Percentiles rank a stretch among this genome's conserved stretches.
These are phyloP conservation scores for Backusella australiensis DNA, from an alignment of 192 early-diverging fungal genomes.

Conservation along the genomic window DNA sequence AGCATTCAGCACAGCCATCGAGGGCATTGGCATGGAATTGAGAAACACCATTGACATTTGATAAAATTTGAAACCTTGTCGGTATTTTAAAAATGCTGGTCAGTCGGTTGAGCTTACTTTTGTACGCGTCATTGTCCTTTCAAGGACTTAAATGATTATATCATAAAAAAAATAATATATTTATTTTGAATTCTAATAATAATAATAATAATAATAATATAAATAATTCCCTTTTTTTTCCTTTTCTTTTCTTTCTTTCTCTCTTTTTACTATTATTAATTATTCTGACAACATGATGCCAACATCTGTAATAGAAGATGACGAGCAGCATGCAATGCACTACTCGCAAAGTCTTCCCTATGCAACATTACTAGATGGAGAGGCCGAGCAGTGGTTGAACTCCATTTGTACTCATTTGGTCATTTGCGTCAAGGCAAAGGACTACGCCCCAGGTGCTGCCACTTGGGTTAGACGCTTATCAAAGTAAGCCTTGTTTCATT, in stretches of 20 bases:
- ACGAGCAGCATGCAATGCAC: slow-evolving; percentile 30
- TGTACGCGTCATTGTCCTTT: not conserved
- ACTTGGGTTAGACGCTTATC: slow-evolving; percentile 59
- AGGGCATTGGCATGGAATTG: slow-evolving; percentile 45
- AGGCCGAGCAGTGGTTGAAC: slow-evolving; percentile 42
- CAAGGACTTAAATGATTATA: not conserved
- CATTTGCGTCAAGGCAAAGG: slow-evolving; percentile 45
- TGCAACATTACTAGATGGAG: slow-evolving; percentile 29
- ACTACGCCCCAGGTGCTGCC: slow-evolving; percentile 53
- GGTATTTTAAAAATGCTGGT: not conserved
- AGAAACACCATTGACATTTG: slow-evolving; percentile 14
- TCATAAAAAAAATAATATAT: not conserved
- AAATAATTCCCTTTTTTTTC: not conserved
- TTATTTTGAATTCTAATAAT: not conserved
- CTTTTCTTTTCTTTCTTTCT: not conserved
- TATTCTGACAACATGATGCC: slow-evolving; percentile 19
- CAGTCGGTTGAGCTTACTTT: not conserved
- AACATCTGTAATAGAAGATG: slow-evolving; percentile 32
- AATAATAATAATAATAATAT: not conserved
- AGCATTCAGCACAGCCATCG: slow-evolving; percentile 56
- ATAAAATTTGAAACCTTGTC: not conserved
- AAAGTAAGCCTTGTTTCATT: slow-evolving; percentile 37
- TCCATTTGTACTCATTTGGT: slow-evolving; percentile 48
- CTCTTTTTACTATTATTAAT: not conserved
- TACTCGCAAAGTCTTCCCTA: slow-evolving; percentile 43